Evolutionary conservation across 116 monocot species (phyloP).

Genomic region (Cymodocea nodosa): DNA sequence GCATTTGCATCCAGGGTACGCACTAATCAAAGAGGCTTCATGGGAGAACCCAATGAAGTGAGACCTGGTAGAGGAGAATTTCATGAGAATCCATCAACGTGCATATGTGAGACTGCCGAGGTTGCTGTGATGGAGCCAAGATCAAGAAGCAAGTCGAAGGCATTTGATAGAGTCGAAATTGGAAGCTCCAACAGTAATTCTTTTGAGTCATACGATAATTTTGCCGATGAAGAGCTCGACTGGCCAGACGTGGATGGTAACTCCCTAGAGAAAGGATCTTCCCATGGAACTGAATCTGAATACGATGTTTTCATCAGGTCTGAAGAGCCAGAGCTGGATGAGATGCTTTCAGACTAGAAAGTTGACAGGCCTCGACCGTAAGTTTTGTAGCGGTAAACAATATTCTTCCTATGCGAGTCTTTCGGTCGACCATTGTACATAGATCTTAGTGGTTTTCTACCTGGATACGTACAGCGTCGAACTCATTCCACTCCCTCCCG

Average conservation of each 20-base stretch:
- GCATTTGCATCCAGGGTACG: conserved; percentile 50
- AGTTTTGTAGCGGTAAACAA: background rate
- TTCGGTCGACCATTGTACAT: background rate
- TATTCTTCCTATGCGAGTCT: background rate
- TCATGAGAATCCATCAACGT: conserved; percentile 65
- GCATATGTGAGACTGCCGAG: conserved; percentile 56
- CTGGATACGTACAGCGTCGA: background rate
- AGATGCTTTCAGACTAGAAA: conserved; percentile 68
- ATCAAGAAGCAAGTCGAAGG: background rate
- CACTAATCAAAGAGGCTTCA: conserved; percentile 56
- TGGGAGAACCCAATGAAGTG: conserved; percentile 87
- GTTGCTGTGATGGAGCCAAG: background rate
- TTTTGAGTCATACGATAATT: background rate
- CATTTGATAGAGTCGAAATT: background rate
- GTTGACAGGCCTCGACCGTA: background rate
- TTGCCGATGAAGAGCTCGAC: conserved; percentile 34
- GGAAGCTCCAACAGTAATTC: background rate
- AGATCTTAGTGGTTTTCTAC: background rate
- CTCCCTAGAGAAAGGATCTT: conserved; percentile 7
- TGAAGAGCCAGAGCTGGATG: conserved; percentile 64
- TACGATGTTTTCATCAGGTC: conserved; percentile 22
- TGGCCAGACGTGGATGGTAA: conserved; percentile 40
- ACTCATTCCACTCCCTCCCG: too few relatives aligned
- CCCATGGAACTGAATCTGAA: conserved; percentile 21
- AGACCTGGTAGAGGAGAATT: conserved; percentile 74